Percentiles rank a stretch among this genome's conserved stretches.
These are phyloP conservation scores for Aphanomyces cochlioides DNA, from an alignment of 352 stramenopile genomes.

Conservation along the genomic window DNA sequence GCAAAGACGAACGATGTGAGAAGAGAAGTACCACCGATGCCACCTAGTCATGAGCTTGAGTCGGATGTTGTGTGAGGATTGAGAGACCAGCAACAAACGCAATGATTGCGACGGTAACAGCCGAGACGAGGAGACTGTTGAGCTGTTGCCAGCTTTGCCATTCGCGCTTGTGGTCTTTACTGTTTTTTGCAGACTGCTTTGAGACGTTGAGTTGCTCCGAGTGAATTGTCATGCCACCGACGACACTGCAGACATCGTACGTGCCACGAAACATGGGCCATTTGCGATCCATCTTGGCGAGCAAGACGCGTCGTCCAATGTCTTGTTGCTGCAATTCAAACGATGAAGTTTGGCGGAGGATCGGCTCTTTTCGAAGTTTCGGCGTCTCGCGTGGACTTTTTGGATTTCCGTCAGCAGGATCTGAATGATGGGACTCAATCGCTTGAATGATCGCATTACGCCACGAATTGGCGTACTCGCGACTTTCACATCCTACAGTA, in stretches of 20 bases:
- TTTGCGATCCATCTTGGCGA: slow-evolving; percentile 21
- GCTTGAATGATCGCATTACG: slow-evolving; percentile 19
- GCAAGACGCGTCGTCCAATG: background rate
- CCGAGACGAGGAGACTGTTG: slow-evolving; percentile 57
- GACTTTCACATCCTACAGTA: slow-evolving; percentile 11
- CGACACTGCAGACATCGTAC: slow-evolving; percentile 18
- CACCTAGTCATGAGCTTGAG: slow-evolving; percentile 9
- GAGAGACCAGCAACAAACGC: slow-evolving; percentile 53
- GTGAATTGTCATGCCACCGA: slow-evolving; percentile 16
- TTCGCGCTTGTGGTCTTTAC: background rate
- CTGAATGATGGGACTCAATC: background rate
- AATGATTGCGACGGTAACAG: slow-evolving; percentile 47
- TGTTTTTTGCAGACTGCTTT: background rate
- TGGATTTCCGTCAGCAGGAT: background rate
- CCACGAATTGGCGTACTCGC: slow-evolving; percentile 9
- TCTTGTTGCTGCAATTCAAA: slow-evolving; percentile 20
- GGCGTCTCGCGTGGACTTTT: background rate
- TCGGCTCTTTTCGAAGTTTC: background rate
- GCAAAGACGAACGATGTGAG: slow-evolving; percentile 48
- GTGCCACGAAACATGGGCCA: slow-evolving; percentile 23
- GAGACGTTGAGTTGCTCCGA: slow-evolving; percentile 4
- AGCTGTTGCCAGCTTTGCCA: slow-evolving; percentile 42
- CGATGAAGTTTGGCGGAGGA: slow-evolving; percentile 3
- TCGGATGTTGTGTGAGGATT: background rate
- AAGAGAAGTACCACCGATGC: slow-evolving; percentile 60